phyloP scores from a whole-genome alignment of 1,284 basidiomycete species.

The Ganoderma lingzhi region DNA sequence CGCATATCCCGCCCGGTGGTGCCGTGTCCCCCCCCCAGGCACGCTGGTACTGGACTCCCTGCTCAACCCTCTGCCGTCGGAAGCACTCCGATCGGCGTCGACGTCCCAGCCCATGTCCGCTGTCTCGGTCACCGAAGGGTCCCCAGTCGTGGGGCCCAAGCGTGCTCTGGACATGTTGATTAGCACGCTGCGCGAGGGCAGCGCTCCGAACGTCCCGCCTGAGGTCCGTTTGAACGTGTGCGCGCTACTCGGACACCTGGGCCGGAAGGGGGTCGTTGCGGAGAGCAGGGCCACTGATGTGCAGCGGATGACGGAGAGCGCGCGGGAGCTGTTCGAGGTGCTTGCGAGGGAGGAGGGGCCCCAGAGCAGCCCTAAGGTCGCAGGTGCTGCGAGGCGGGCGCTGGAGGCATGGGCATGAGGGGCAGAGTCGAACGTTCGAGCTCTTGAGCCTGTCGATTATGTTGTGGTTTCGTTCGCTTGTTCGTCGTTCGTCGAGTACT shows the following conservation, averaged over 20 bases:
- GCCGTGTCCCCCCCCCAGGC: conserved; percentile 49
- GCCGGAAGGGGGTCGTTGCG: conserved; percentile 55
- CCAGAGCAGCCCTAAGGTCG: conserved; percentile 31
- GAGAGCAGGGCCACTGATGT: conserved; percentile 47
- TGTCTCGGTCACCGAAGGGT: conserved; percentile 43
- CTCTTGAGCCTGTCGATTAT: background rate
- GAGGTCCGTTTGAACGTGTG: conserved; percentile 81
- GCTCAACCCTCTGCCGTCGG: conserved; percentile 57
- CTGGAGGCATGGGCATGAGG: conserved; percentile 40
- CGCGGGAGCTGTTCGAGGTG: conserved; percentile 59
- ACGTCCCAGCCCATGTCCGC: conserved; percentile 51
- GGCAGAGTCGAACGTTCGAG: background rate
- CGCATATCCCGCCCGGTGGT: background rate
- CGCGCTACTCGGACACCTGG: conserved; percentile 70
- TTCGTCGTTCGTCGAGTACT: background rate
- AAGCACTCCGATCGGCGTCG: conserved; percentile 46
- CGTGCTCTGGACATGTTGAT: conserved; percentile 73
- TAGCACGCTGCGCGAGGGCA: conserved; percentile 54
- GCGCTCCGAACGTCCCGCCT: conserved; percentile 61
- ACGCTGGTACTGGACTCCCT: conserved; percentile 67
- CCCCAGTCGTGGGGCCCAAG: conserved; percentile 51
- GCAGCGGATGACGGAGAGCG: conserved; percentile 55
- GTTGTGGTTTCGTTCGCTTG: background rate
- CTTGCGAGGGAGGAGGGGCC: conserved; percentile 33
- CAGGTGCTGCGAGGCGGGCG: conserved; percentile 38